Evolutionary conservation across 345 rosid species (phyloP).

Genomic region (Nasturtium officinale): DNA sequence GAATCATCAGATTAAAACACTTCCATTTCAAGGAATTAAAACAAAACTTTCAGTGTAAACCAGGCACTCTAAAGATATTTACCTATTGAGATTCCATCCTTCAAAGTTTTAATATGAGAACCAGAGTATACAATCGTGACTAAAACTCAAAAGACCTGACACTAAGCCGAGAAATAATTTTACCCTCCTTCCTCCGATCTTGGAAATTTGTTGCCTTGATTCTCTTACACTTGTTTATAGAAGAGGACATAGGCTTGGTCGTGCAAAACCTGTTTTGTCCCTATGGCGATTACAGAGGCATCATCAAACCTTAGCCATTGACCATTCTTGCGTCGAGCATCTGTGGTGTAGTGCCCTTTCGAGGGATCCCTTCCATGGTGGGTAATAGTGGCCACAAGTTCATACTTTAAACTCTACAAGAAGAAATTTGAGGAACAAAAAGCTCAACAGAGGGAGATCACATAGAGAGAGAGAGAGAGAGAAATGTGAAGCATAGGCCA

Average conservation of each 20-base stretch:
- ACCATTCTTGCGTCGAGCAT: slow-evolving; percentile 61
- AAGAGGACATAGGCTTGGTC: slow-evolving; percentile 94
- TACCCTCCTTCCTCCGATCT: slow-evolving; percentile 19
- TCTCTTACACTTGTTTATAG: slow-evolving; percentile 70
- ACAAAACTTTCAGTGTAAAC: slow-evolving; percentile 42
- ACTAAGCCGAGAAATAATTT: background rate
- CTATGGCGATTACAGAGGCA: slow-evolving; percentile 70
- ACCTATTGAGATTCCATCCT: slow-evolving; percentile 38
- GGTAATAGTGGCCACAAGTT: slow-evolving; percentile 88
- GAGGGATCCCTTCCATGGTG: slow-evolving; percentile 96
- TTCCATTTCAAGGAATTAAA: slow-evolving; percentile 37
- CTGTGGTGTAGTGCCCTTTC: slow-evolving; percentile 93
- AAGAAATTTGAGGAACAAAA: slow-evolving; percentile 14
- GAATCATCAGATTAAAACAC: slow-evolving; percentile 26
- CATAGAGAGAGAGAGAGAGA: slow-evolving; percentile 15
- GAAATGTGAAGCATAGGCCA: background rate
- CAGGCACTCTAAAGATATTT: slow-evolving; percentile 39
- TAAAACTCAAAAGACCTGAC: background rate
- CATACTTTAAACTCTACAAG: slow-evolving; percentile 73
- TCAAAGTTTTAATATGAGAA: slow-evolving; percentile 25
- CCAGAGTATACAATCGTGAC: slow-evolving; percentile 20
- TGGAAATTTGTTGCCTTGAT: slow-evolving; percentile 11
- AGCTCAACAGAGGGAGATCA: slow-evolving; percentile 11
- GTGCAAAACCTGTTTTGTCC: slow-evolving; percentile 71
- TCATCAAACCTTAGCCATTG: slow-evolving; percentile 92